Percentiles rank a stretch among this genome's conserved stretches.
Conservation (phyloP, 148 eudicot genomes). For the Fagopyrum esculentum region DNA sequence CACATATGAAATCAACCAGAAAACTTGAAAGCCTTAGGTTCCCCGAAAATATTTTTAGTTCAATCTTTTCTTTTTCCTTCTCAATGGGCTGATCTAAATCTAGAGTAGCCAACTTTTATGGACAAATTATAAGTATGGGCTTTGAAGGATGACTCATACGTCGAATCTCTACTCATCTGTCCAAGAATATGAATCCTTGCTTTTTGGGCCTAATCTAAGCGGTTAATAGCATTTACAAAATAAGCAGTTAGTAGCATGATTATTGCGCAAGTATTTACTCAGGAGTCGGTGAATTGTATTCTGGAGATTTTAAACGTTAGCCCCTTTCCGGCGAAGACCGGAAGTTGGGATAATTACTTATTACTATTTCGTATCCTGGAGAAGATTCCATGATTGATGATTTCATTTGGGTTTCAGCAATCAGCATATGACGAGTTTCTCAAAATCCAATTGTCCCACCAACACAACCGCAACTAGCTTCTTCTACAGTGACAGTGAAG, state of each 20-base stretch:
- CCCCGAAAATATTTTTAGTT: no score
- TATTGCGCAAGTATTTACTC: background rate
- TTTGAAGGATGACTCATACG: background rate
- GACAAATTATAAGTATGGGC: background rate
- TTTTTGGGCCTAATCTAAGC: background rate
- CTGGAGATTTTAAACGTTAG: no score
- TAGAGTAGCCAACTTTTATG: background rate
- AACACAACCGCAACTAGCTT: background rate
- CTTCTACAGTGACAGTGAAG: slow-evolving; percentile 11
- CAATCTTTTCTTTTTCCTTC: no score
- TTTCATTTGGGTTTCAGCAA: background rate
- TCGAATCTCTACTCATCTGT: background rate
- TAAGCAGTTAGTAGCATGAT: background rate
- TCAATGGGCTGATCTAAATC: background rate
- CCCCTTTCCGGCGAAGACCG: background rate
- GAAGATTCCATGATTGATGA: background rate
- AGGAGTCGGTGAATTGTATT: background rate
- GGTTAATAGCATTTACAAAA: no score
- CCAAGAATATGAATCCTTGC: background rate
- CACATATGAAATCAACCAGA: no score
- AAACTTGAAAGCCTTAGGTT: no score
- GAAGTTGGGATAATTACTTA: background rate
- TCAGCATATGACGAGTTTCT: background rate
- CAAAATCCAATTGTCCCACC: background rate
- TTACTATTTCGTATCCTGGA: background rate